Percentiles rank a stretch among this genome's conserved stretches.
These are phyloP conservation scores for Fusarium ambrosium DNA, from an alignment of 2,329 filamentous ascomycete species.

Conservation along the genomic window DNA sequence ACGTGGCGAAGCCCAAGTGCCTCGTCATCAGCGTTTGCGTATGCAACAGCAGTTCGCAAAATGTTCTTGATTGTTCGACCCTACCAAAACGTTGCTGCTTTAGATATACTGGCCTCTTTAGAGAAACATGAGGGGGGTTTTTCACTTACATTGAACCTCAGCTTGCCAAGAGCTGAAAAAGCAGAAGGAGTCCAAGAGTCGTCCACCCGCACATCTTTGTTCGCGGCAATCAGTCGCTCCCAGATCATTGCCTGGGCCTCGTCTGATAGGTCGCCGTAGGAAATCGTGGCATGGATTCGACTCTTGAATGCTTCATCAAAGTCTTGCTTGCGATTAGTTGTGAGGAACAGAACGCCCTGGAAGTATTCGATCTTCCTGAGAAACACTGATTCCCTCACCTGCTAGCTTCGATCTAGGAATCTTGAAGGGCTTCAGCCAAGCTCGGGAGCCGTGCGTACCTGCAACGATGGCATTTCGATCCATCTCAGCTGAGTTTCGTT, in stretches of 20 bases:
- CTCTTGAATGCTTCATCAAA: neutral
- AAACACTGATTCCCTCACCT: neutral
- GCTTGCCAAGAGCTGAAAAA: neutral
- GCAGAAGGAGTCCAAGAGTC: neutral
- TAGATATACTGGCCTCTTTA: no score
- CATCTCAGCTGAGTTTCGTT: neutral
- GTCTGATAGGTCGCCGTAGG: neutral
- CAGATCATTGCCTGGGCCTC: neutral
- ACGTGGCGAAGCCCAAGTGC: neutral
- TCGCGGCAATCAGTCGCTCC: neutral
- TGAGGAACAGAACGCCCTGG: neutral
- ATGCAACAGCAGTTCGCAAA: neutral
- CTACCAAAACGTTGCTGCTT: neutral
- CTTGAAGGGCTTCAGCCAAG: rapidly evolving
- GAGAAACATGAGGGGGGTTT: no score
- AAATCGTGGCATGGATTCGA: neutral
- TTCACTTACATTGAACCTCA: neutral
- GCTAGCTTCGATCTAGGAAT: neutral
- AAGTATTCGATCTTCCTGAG: neutral
- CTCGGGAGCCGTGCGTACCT: neutral
- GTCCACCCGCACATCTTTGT: neutral
- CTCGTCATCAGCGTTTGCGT: neutral
- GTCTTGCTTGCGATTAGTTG: neutral
- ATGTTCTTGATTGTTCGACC: neutral
- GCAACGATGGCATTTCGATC: neutral